Evolutionary conservation across 139 green algal genomes (phyloP), one percentile per base, ranked within the genome.

Genomic region (Coelastrella sp.): DNA sequence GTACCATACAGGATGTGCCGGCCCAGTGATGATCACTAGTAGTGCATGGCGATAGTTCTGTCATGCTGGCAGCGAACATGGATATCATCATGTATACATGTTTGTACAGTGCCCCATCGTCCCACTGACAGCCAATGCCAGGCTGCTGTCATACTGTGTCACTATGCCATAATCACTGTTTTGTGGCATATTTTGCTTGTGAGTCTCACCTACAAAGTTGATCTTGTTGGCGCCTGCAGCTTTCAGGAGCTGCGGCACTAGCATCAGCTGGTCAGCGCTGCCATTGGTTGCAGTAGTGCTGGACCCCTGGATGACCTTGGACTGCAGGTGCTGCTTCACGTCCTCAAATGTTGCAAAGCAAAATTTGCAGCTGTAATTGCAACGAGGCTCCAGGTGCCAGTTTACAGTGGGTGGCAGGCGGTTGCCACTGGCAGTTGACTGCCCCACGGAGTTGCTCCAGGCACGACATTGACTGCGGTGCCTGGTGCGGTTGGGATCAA

Each of bases 301-400:
- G 14, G 74, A 56, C 74, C 24, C 25, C 74, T 59, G 15, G 8
- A 19, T 19, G 4, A 56, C 74, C 25, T 49, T 56, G 74, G 24
- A 49, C 74, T 56, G 74, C 74, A 82, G 25, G 25, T 59, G 59
- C 83, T 88, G 59, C 60, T 35, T 49, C 57, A 88, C 75, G 20
- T 88, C 83, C 24, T 66, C 60, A 24, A 88, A 88, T 8, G 83
- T 88, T 27, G 83, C 83, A 35, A 90, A 90, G 73, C 86, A 90
- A 60, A 90, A 90, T 12, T 73, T 75, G 86, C 86, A 90, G 27
- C 86, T 15, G 57, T 90, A 90, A 70, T 90, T 90, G 73, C 86
- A 90, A 20, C 57, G 70, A n/a, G 27, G 49, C 72, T 84, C 56
- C 0, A 90, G 58, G 73, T 84, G 75, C 27, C 72, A 90, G 25